These are phyloP conservation scores for Trichodelitschia bisporula DNA, from an alignment of 495 filamentous ascomycete species.

Conservation along the genomic window DNA sequence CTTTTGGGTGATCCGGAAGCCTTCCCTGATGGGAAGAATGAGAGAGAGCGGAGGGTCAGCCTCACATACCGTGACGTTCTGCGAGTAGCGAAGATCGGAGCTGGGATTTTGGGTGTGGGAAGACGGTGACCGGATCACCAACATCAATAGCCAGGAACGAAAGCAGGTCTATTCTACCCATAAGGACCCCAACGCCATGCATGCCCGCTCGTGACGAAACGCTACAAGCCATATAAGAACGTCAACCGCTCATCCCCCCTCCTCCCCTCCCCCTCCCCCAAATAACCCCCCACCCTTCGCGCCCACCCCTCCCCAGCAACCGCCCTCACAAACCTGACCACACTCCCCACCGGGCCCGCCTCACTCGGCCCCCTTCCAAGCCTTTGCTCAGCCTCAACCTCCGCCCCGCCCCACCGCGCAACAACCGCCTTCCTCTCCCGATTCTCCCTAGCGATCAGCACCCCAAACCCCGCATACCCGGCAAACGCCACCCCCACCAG, in stretches of 20 bases:
- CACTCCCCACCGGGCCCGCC: slow-evolving; percentile 4
- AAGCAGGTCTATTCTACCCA: too few relatives aligned
- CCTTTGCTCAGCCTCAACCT: slow-evolving; percentile 7
- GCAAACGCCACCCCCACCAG: slow-evolving; percentile 18
- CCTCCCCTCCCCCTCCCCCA: slow-evolving; percentile 1
- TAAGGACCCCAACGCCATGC: too few relatives aligned
- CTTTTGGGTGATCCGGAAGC: slow-evolving; percentile 33
- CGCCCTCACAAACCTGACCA: slow-evolving; percentile 2
- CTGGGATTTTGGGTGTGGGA: too few relatives aligned
- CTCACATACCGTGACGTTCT: slow-evolving; percentile 86
- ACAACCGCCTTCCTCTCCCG: slow-evolving; percentile 8
- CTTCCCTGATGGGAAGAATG: slow-evolving; percentile 29
- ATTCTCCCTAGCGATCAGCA: slow-evolving; percentile 16
- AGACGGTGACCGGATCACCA: too few relatives aligned
- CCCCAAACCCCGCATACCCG: slow-evolving; percentile 18
- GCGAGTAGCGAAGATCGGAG: too few relatives aligned
- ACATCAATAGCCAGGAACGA: too few relatives aligned
- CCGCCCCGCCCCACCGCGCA: slow-evolving; percentile 9
- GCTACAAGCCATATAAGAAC: background rate
- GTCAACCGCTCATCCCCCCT: background rate
- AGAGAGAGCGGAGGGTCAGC: slow-evolving; percentile 48
- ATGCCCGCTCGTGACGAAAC: too few relatives aligned
- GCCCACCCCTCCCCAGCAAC: slow-evolving; percentile 4
- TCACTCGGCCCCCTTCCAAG: slow-evolving; percentile 5
- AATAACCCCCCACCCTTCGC: slow-evolving; percentile 7